A percentile compares a stretch with the other conserved stretches of the same genome.
Conservation (phyloP, 352 stramenopile genomes). For the Globisporangium radiosum region DNA sequence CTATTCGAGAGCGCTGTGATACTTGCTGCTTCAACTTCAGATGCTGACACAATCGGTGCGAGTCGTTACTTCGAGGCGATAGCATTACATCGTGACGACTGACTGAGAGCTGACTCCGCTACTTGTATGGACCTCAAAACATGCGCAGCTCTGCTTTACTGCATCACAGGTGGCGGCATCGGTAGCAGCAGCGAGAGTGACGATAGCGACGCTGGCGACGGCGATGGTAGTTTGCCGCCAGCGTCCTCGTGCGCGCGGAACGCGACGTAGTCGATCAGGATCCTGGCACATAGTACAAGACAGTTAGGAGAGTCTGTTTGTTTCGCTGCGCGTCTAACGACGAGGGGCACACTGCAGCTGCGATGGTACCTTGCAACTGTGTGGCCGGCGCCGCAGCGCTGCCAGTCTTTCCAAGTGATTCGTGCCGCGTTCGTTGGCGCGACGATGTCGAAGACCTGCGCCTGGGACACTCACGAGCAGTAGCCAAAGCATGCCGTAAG, state of each 20-base stretch:
- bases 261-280: conserved; percentile 54
- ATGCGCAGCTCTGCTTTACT: too few species aligned
- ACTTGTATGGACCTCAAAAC: too few species aligned
- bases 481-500: too few species aligned
- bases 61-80: too few species aligned
- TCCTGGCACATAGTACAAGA: conserved; percentile 9
- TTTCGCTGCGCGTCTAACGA: too few species aligned
- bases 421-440: conserved; percentile 25
- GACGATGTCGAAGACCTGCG: conserved; percentile 57
- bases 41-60: too few species aligned
- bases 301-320: not conserved
- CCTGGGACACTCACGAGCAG: conserved; percentile 19
- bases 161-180: not conserved
- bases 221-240: conserved; percentile 27
- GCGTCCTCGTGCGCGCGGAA: conserved; percentile 46
- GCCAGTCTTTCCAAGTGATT: conserved; percentile 57
- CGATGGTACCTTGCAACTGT: conserved; percentile 28
- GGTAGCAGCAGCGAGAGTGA: too few species aligned
- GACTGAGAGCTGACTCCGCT: too few species aligned
- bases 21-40: too few species aligned
- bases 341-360: too few species aligned
- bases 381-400: conserved; percentile 42
- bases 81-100: too few species aligned
- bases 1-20: too few species aligned
- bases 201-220: not conserved